Base-by-base conservation (phyloP, 805 yeast species). In the Wickerhamiella slavikovae region DNA sequence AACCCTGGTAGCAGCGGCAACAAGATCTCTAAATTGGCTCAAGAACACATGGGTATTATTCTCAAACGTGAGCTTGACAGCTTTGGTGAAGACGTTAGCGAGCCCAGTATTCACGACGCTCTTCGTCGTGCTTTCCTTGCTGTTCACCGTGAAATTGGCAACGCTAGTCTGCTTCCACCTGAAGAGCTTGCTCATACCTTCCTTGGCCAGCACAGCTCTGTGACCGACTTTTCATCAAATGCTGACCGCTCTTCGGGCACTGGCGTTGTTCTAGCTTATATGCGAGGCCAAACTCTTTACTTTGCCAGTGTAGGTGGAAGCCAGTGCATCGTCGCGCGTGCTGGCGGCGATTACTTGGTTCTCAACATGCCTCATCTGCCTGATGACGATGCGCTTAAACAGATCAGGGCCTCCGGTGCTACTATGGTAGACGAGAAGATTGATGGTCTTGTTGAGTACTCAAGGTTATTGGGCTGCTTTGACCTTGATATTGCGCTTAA, bases 251-350 rank as follows among this genome's bases (percentile, higher is more conserved):
- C 63, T 23, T 68, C 83, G 11, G 98, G 98, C 9, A 75, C 92
- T 25, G 69, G 92, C 36, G 76, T 80, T 0, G 72, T 94, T 0
- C 69, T 80, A 9, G 59, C 80, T 10, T 89, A 79, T 48, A 62
- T 85, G 40, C 68, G 68, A 35, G 91, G 73, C 13, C 65, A 66
- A 30, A 62, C 58, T 31, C 48, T 82, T 15, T 80, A 72, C 48
- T 63, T 82, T 15, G 94, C 94, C 2, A 83, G 83, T 38, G 66
- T 79, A 31, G 99, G 99, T 43, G 95, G 89, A 44, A 70, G 79
- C 2, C 74, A 73, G 62, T 83, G 80, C 1, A 58, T 89, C 29
- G 48, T 85, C 29, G 71, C 92, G 5, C 66, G 74, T 35, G 66
- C 68, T 24, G 80, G 77, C 49, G 94, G 96, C 18, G 85, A 79